phyloP scores from a whole-genome alignment of 208 protist genomes.

The Trypanosoma lewisi region DNA sequence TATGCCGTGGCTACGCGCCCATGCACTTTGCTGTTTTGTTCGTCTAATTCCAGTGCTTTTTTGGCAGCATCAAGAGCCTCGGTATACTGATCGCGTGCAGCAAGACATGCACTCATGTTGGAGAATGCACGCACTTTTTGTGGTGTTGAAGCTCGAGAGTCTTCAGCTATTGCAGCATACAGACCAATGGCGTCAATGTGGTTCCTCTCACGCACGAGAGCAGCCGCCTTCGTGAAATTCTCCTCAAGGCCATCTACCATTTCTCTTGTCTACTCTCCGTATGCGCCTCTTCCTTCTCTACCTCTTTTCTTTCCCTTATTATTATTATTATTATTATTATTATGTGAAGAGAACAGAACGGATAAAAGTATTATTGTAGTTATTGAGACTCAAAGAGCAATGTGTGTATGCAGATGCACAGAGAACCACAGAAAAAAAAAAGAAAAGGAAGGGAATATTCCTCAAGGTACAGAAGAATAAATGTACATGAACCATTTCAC shows the following conservation, averaged over 20 bases:
- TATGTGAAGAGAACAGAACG: too few relatives aligned
- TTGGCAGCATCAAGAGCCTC: conserved; percentile 50
- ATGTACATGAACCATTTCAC: not conserved
- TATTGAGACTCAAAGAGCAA: not conserved
- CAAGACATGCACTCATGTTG: conserved; percentile 84
- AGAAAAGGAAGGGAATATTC: not conserved
- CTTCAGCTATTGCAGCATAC: conserved; percentile 43
- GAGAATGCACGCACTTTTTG: conserved; percentile 62
- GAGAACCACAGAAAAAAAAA: conserved; percentile 12
- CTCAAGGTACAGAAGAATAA: conserved; percentile 2
- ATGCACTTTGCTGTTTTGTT: conserved; percentile 49
- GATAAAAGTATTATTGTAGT: not conserved
- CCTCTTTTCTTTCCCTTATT: not conserved
- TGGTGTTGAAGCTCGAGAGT: conserved; percentile 8
- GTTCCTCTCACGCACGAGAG: conserved; percentile 41
- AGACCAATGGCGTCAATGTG: conserved; percentile 52
- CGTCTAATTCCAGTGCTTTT: conserved; percentile 49
- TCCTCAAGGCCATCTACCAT: conserved; percentile 28
- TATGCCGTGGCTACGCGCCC: conserved; percentile 65
- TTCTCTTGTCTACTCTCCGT: too few relatives aligned
- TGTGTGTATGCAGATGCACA: not conserved
- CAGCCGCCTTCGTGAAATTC: conserved; percentile 45
- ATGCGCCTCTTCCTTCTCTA: not conserved
- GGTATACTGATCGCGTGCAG: conserved; percentile 48
- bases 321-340: not conserved